Base-by-base conservation (phyloP, 2,329 filamentous ascomycete genomes). In the Blastomyces parvus region DNA sequence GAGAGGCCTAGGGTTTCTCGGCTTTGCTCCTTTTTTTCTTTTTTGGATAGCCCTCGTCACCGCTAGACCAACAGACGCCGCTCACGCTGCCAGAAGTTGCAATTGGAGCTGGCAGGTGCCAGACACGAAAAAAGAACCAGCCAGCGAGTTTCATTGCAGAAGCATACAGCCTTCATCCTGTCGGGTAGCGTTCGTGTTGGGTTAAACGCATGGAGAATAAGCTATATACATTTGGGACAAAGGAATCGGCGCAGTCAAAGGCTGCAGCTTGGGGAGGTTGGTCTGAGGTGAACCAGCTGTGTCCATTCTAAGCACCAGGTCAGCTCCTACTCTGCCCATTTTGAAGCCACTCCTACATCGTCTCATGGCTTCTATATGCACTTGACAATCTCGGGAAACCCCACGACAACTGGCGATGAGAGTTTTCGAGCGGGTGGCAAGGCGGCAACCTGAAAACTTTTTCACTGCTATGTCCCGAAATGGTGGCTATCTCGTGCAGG, bases 141-240 rank as follows among this genome's bases (percentile, higher is more conserved):
- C 22, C 13, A 25, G 5, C 36, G 33, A 9, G 22, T 58, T 42
- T 58, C n/a, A 42, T 27, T n/a, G 6, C 22, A 30, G 22, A 33
- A 25, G 7, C 38, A 27, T 30, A 33, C 60, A 33, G 22, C 22
- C 17, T 33, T 30, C 6, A 27, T 25, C 25, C 59, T 22, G 14
- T 6, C 38, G 33, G 22, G 6, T 13, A 33, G 22, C 33, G 9
- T 22, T 55, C 19, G 6, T 62, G 25, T 61, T 22, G 36, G 33
- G 9, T 61, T 42, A 61, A 46, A 42, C 50, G 59, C 33, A 61
- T 61, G 59, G 59, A 53, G 59, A 27, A 38, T 14, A 60, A 40
- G 40, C 19, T 27, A 61, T 40, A 33, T n/a, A 48, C 33, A 25
- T 19, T n/a, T 17, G 25, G 58, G 42, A 19, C 30, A 53, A 40